Evolutionary conservation across 73 alveolate genomes (phyloP), one percentile per base, ranked within the genome.

Genomic region (Tetrahymena malaccensis): DNA sequence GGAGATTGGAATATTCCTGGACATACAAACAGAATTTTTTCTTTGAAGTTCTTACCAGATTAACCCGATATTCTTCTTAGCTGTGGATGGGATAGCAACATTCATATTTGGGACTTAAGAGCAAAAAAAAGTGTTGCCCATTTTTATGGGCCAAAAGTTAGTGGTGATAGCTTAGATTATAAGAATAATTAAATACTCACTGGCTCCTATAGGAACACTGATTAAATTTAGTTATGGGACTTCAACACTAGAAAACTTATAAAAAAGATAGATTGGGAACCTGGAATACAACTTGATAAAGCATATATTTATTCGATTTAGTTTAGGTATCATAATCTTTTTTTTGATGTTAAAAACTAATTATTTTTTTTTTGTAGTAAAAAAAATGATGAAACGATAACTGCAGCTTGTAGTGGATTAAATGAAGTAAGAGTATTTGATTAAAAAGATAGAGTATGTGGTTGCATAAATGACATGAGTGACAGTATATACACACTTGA

Each of bases 1-100:
- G 98, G 98, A 89, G 97, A 94, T 94, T 96, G 96, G 94, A 98
- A 97, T 83, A 89, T 94, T 84, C 99, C 99, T 12, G 99, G 99
- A 34, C 99, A 99, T 95, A 97, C 99, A 0, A 99, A 98, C 95
- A 96, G 99, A 96, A 96, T 99, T 19, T 98, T 97, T 96, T 96
- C 99, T 10, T 99, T 98, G 7, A 98, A 98, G 94, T 99, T 97
- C 96, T 93, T 98, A 93, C 98, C 96, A 37, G 96, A 97, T 43
- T 96, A 98, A 35, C 97, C 97, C 0, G 97, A 98, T 96, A 93
- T 97, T 94, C 94, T 99, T 58, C 94, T 98, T 21, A 94, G 98
- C 43, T 99, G 99, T 13, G 99, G 99, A 34, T 99, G 99, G 99
- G 99, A 99, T 96, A 98, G 98, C 93, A 98, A 99, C 34, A 84